Evolutionary conservation across 202 grass and related monocot genomes (phyloP), one percentile per base, ranked within the genome.

Genomic region (Setaria italica): DNA sequence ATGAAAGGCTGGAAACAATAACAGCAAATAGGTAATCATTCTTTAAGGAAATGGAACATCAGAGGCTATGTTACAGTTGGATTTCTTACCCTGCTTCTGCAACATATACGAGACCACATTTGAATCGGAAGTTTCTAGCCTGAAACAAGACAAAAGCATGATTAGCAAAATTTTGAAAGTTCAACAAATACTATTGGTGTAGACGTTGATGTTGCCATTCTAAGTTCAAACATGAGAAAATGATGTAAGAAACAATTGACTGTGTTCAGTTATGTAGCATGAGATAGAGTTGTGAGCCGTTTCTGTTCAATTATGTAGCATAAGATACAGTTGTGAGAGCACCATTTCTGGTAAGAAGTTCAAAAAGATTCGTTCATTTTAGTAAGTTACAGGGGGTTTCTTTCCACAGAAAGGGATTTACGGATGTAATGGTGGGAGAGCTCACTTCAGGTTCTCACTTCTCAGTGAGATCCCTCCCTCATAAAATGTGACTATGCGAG

Each of bases 41-140:
- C 32, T 81, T 85, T 71, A 17, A 82, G 70, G 41, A 79, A 83
- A 90, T 67, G 49, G 46, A 86, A 59, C 39, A 82, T 77, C 42
- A 77, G 29, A 66, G 8, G n/a, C 32, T 73, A 59, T 6, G 76
- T 79, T 75, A 90, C 1, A 42, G 55, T 57, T 77, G 80, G 39
- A 80, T 87, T 50, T 74, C 88, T 88, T 91, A 99, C 97, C 97
- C 97, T 82, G 94, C 89, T 72, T 99, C 97, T 14, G 94, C 97
- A 91, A 99, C 97, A 91, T 99, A 97, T 75, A 99, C 97, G 33
- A 99, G 97, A 82, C 94, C 97, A 79, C 97, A 99, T 92, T 99
- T 96, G 87, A 99, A 99, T 53, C 97, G 90, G 64, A 99, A 99
- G 85, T 99, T 99, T 87, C 97, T 84, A 78, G 94, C 97, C 97